phyloP scores from a whole-genome alignment of 2,329 filamentous ascomycete species.

The Alternaria tenuissima region DNA sequence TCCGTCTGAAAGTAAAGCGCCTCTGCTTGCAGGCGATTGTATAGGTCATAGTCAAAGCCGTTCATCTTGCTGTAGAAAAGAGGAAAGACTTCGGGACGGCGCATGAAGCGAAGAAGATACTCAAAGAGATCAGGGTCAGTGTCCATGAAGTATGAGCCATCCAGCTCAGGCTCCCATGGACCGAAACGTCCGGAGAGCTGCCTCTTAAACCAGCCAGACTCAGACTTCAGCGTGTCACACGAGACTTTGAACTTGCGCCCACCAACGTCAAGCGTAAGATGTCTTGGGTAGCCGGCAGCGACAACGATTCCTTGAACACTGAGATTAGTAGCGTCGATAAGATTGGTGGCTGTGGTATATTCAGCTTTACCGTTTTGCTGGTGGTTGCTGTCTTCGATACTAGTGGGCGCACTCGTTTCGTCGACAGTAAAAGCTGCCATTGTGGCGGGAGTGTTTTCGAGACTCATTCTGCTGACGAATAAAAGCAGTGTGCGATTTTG shows the following conservation, averaged over 20 bases:
- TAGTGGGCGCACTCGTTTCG: not conserved
- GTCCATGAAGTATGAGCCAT: constrained; percentile 53
- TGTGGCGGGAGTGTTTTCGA: not conserved
- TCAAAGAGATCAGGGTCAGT: constrained; percentile 48
- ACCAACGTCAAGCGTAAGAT: constrained; percentile 27
- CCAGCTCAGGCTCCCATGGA: constrained; percentile 12
- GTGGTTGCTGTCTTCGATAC: not conserved
- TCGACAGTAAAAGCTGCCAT: not conserved
- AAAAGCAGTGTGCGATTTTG: not conserved
- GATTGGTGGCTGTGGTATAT: not conserved
- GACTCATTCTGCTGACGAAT: not conserved
- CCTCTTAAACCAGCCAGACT: constrained; percentile 18
- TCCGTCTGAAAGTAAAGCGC: constrained; percentile 48
- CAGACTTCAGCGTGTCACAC: constrained; percentile 8
- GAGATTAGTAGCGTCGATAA: not conserved
- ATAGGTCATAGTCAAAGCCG: constrained; percentile 48
- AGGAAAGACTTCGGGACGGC: constrained; percentile 28
- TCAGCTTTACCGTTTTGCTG: not conserved
- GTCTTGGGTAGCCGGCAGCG: constrained; percentile 1
- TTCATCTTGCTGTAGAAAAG: constrained; percentile 45
- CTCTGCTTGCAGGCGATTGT: constrained; percentile 43
- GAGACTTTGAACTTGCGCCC: constrained; percentile 23
- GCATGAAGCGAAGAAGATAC: constrained; percentile 32
- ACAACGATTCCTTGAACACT: not conserved
- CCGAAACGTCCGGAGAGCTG: constrained; percentile 11